A percentile compares a stretch with the other conserved stretches of the same genome.
Evolutionary conservation across 352 stramenopile species (phyloP).

Genomic region (Pythium dissimile): DNA sequence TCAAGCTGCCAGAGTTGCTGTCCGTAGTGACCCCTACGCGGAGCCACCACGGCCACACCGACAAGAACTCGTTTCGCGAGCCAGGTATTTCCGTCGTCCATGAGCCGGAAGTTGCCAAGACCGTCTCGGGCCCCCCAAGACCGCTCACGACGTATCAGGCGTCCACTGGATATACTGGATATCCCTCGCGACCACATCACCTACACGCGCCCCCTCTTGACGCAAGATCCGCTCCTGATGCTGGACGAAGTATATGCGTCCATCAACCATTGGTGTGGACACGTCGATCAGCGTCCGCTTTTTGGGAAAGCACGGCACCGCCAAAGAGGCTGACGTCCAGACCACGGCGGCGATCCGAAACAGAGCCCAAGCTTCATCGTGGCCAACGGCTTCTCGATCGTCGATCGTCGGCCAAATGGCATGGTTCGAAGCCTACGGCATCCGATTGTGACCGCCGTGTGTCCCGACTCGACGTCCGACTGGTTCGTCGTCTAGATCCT

Average conservation of each 20-base stretch:
- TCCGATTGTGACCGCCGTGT: not conserved
- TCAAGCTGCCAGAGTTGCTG: too few relatives aligned
- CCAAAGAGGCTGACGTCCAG: not conserved
- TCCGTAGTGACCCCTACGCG: too few relatives aligned
- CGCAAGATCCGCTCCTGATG: not conserved
- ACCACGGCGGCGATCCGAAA: slow-evolving; percentile 3
- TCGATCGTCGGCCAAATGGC: slow-evolving; percentile 3
- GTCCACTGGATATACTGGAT: not conserved
- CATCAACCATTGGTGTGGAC: slow-evolving; percentile 4
- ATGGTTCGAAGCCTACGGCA: slow-evolving; percentile 4
- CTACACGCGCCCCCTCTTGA: slow-evolving; percentile 1
- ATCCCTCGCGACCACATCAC: not conserved
- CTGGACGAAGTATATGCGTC: not conserved
- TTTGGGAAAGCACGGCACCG: slow-evolving; percentile 1
- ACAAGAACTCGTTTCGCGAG: too few relatives aligned
- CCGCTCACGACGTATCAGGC: too few relatives aligned
- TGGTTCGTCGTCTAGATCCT: slow-evolving; percentile 18
- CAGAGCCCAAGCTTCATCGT: not conserved
- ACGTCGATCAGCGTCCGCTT: slow-evolving; percentile 8
- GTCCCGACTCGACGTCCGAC: not conserved
- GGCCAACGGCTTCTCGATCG: not conserved
- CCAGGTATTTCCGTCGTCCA: too few relatives aligned
- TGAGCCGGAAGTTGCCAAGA: too few relatives aligned
- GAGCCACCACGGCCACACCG: too few relatives aligned
- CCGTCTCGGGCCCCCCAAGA: too few relatives aligned